phyloP scores from a whole-genome alignment of 768 basidiomycete species.

The Naematelia encephala region DNA sequence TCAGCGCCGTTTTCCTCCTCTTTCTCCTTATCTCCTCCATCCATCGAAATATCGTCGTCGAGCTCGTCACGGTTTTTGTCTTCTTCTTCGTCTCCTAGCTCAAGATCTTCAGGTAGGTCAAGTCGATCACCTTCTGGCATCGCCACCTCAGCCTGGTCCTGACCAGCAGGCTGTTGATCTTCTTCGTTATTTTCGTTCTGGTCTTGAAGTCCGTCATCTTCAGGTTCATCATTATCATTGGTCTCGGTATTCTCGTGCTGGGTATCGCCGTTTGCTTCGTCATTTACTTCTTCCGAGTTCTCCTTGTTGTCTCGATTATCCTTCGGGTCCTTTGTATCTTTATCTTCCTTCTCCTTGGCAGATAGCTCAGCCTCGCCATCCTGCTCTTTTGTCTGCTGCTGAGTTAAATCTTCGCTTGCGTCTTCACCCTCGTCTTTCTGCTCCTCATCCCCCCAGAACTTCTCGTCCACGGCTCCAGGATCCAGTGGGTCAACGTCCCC shows the following conservation, averaged over 20 bases:
- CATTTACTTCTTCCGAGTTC: conserved; percentile 24
- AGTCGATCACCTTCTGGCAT: conserved; percentile 76
- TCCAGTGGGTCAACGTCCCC: conserved; percentile 79
- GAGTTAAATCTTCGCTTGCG: conserved; percentile 59
- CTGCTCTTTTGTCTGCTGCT: conserved; percentile 57
- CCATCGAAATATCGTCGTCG: conserved; percentile 44
- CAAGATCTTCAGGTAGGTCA: conserved; percentile 71
- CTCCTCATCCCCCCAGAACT: conserved; percentile 87
- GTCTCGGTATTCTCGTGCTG: conserved; percentile 31
- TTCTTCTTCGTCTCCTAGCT: conserved; percentile 42
- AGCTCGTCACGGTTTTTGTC: conserved; percentile 35
- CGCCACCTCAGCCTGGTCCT: conserved; percentile 65
- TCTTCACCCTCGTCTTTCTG: conserved; percentile 56
- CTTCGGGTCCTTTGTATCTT: conserved; percentile 51
- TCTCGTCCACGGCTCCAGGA: conserved; percentile 84
- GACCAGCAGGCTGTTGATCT: conserved; percentile 46
- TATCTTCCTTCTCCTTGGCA: conserved; percentile 67
- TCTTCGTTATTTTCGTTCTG: conserved; percentile 48
- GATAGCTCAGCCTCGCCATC: conserved; percentile 67
- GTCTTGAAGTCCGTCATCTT: conserved; percentile 52
- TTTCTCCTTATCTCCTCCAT: conserved; percentile 45
- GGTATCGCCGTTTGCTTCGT: conserved; percentile 20
- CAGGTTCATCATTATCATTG: conserved; percentile 30
- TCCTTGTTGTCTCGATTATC: conserved; percentile 44
- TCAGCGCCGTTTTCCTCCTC: conserved; percentile 50